Conservation (phyloP, 2,329 filamentous ascomycete genomes). For the Sphaerulina vaccinii region DNA sequence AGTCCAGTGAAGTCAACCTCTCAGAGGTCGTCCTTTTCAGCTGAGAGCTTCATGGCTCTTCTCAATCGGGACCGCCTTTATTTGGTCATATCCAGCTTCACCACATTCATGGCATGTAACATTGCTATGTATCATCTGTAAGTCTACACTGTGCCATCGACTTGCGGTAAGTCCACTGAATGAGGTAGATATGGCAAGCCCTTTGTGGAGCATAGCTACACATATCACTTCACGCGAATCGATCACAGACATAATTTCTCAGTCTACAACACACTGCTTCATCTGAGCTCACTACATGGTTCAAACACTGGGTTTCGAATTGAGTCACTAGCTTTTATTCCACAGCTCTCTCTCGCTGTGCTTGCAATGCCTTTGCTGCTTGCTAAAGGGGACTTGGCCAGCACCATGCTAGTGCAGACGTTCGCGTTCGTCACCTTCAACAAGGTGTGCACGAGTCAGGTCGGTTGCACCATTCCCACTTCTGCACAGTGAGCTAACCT, state of each 20-base stretch:
- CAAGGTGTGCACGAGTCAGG: constrained; percentile 98
- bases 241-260: constrained; percentile 99
- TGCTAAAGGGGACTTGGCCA: constrained; percentile 76
- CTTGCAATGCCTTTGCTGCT: constrained; percentile 72
- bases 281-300: constrained; percentile 70
- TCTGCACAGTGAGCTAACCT: constrained; percentile 13
- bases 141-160: constrained; percentile 36
- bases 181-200: constrained; percentile 66
- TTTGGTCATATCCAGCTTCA: constrained; percentile 64
- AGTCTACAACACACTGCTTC: constrained; percentile 88
- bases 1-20: background rate
- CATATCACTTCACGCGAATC: constrained; percentile 88
- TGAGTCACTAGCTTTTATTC: constrained; percentile 83
- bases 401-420: constrained; percentile 88
- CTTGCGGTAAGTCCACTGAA: constrained; percentile 15
- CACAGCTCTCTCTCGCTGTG: constrained; percentile 78
- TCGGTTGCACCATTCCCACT: constrained; percentile 44
- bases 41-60: constrained; percentile 24
- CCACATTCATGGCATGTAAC: constrained; percentile 74
- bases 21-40: background rate
- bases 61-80: constrained; percentile 48
- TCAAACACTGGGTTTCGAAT: constrained; percentile 50
- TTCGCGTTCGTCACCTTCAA: constrained; percentile 98
- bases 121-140: constrained; percentile 73
- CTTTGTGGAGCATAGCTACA: constrained; percentile 85